Evolutionary conservation across 257 asterid genomes (phyloP).

Genomic region (Leonotis leonurus): DNA sequence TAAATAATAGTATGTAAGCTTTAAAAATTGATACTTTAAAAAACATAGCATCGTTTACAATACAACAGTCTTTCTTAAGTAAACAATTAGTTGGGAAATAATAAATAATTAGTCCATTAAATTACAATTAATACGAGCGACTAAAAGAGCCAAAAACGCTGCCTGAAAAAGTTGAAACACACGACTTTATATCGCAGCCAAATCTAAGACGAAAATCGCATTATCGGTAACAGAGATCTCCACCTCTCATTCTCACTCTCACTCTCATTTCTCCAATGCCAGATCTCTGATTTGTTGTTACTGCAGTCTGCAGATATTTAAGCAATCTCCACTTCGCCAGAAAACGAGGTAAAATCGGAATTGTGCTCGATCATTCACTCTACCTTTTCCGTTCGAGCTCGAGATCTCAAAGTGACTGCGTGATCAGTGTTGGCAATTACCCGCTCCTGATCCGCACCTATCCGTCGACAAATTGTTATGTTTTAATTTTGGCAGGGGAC

Average conservation of each 20-base stretch:
- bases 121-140: neutral
- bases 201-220: constrained; percentile 17
- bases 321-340: constrained; percentile 14
- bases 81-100: too few species aligned
- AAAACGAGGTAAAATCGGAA: constrained; percentile 15
- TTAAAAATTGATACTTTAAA: too few species aligned
- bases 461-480: constrained; percentile 7
- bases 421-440: neutral
- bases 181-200: constrained; percentile 11
- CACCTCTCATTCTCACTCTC: constrained; percentile 8
- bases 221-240: constrained; percentile 18
- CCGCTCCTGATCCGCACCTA: constrained; percentile 29
- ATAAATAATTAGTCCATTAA: too few species aligned
- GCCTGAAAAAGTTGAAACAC: neutral
- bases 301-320: neutral
- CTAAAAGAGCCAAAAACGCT: constrained; percentile 2
- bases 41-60: too few species aligned
- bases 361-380: neutral
- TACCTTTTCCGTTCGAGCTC: neutral
- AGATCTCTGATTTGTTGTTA: constrained; percentile 39
- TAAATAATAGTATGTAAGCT: too few species aligned
- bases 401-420: constrained; percentile 29
- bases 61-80: too few species aligned
- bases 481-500: constrained; percentile 4
- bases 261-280: constrained; percentile 25